Evolutionary conservation across 1,139 yeast genomes (phyloP).

Genomic region (Hyphopichia pseudoburtonii): DNA sequence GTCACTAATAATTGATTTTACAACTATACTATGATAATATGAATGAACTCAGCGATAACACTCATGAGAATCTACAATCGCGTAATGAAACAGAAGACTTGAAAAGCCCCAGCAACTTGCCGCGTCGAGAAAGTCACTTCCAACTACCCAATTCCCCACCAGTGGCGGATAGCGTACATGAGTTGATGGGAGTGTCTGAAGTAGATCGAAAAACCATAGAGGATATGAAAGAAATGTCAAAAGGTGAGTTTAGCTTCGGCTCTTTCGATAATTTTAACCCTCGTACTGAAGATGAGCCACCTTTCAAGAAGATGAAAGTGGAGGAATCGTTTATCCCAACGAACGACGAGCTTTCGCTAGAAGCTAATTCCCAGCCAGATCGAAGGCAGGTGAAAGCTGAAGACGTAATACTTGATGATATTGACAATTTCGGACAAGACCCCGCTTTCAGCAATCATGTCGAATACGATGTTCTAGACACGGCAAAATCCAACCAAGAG

Average conservation of each 20-base stretch:
- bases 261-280: not conserved
- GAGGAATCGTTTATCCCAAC: constrained; percentile 1
- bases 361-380: too few species aligned
- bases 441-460: too few species aligned
- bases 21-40: not conserved
- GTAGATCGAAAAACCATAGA: not conserved
- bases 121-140: not conserved
- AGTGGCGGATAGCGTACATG: not conserved
- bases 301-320: constrained; percentile 6
- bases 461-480: too few species aligned
- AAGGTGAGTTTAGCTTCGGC: not conserved
- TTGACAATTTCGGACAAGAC: too few species aligned
- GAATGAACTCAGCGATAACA: not conserved
- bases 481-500: too few species aligned
- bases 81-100: too few species aligned
- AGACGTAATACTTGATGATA: too few species aligned
- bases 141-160: not conserved
- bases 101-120: too few species aligned
- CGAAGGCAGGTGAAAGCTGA: too few species aligned
- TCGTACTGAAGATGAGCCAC: constrained; percentile 4
- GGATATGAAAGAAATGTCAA: not conserved
- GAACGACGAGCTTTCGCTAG: too few species aligned
- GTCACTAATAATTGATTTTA: too few species aligned
- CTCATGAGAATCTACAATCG: not conserved
- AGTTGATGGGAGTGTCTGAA: not conserved